Evolutionary conservation across 164 flowering plant species (phyloP).

Genomic region (Nymphaea thermarum): DNA sequence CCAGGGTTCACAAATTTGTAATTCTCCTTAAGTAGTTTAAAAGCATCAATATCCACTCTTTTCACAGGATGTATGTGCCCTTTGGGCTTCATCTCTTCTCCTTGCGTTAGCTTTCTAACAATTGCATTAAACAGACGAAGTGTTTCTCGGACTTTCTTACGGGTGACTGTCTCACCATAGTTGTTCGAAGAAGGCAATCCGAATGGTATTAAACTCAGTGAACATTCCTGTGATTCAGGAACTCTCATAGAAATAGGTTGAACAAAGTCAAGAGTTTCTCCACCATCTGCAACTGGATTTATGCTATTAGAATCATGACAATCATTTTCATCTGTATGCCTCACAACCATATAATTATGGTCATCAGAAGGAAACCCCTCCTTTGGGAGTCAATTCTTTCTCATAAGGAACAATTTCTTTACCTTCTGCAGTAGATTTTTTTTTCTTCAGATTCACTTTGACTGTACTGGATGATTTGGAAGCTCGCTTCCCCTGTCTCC

Average conservation of each 20-base stretch:
- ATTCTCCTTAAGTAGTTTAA: conserved; percentile 32
- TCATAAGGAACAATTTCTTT: too few species aligned
- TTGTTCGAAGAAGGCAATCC: conserved; percentile 3
- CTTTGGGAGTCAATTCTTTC: neutral
- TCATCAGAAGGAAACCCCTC: neutral
- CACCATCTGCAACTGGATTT: neutral
- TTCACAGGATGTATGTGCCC: conserved; percentile 4
- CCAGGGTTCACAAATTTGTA: conserved; percentile 40
- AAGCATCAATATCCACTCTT: neutral
- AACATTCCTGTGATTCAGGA: conserved; percentile 1
- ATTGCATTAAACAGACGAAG: conserved; percentile 52
- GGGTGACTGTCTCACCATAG: conserved; percentile 12
- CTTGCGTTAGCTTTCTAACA: conserved; percentile 54
- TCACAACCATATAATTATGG: neutral
- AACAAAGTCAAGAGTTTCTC: neutral
- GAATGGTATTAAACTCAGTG: conserved; percentile 30
- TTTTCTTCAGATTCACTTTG: conserved; percentile 18
- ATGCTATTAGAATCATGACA: neutral
- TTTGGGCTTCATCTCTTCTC: conserved; percentile 44
- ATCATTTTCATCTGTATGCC: neutral
- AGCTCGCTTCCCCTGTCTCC: conserved; percentile 22
- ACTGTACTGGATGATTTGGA: conserved; percentile 5
- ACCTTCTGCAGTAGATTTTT: neutral
- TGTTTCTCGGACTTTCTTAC: conserved; percentile 60
- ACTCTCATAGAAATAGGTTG: neutral